Percentiles rank a stretch among this genome's conserved stretches.
Evolutionary conservation across 805 yeast genomes (phyloP).

Genomic region (Pichia membranifaciens): DNA sequence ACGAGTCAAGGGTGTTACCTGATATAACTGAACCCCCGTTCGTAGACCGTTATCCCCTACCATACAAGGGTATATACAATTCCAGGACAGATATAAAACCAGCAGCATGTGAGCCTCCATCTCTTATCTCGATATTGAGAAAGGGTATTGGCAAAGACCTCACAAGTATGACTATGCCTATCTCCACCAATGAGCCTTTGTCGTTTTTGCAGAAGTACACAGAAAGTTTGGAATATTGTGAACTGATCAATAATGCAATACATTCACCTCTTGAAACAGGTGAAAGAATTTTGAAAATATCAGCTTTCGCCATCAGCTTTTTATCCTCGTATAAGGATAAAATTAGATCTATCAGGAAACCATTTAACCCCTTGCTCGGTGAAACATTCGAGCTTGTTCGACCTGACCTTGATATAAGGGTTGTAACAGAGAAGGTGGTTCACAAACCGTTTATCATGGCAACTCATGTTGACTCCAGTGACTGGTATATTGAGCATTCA

Average conservation of each 20-base stretch:
- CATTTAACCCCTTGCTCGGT: conserved; percentile 90
- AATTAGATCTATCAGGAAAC: conserved; percentile 75
- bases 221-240: conserved; percentile 73
- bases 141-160: conserved; percentile 92
- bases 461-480: conserved; percentile 59
- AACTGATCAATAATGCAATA: conserved; percentile 60
- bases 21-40: conserved; percentile 15
- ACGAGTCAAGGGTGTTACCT: not conserved
- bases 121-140: conserved; percentile 69
- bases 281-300: conserved; percentile 59
- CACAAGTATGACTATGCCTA: conserved; percentile 85
- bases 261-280: conserved; percentile 41
- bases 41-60: conserved; percentile 62
- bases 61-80: conserved; percentile 36
- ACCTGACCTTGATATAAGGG: conserved; percentile 71
- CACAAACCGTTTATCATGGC: conserved; percentile 83
- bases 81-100: conserved; percentile 56
- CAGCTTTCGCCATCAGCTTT: conserved; percentile 76
- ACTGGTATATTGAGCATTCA: conserved; percentile 64
- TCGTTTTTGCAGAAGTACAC: conserved; percentile 73
- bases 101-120: conserved; percentile 71
- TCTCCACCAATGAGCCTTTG: conserved; percentile 87
- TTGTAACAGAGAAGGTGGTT: conserved; percentile 76
- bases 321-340: conserved; percentile 68
- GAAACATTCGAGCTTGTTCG: conserved; percentile 89